Evolutionary conservation across 192 early-diverging fungal species (phyloP).

Genomic region (Gigaspora rosea): DNA sequence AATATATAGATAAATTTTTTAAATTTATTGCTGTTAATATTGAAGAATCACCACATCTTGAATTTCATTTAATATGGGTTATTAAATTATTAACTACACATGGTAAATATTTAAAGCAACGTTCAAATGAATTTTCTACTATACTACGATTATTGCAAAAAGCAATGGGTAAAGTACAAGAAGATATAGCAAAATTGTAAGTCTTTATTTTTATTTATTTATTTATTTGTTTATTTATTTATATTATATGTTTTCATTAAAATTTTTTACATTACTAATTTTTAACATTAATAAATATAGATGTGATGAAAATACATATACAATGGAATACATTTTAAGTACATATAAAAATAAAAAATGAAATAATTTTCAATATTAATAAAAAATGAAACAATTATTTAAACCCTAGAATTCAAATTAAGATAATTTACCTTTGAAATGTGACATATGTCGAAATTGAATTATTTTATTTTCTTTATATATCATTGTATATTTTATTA

Average conservation of each 20-base stretch:
- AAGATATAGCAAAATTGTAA: constrained; percentile 64
- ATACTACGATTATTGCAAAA: constrained; percentile 84
- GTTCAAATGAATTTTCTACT: constrained; percentile 64
- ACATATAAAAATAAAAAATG: constrained; percentile 43
- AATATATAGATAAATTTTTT: constrained; percentile 85
- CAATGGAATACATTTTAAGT: constrained; percentile 65
- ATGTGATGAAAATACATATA: constrained; percentile 79
- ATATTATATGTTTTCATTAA: neutral
- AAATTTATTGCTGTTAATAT: constrained; percentile 78
- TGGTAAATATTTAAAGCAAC: constrained; percentile 69
- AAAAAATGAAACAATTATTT: neutral
- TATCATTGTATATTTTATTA: too few species aligned
- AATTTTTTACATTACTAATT: neutral
- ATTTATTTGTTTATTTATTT: constrained; percentile 1
- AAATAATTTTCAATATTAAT: neutral
- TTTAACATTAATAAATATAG: constrained; percentile 41
- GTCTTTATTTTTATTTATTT: constrained; percentile 35
- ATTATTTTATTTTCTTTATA: too few species aligned
- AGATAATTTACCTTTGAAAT: too few species aligned
- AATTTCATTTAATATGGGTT: constrained; percentile 89
- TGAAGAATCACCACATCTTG: constrained; percentile 80
- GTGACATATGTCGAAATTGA: too few species aligned
- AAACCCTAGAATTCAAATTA: too few species aligned
- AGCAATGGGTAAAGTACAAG: constrained; percentile 53
- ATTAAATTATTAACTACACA: constrained; percentile 75